Base-by-base conservation (phyloP, 2,329 filamentous ascomycete genomes). In the Tolypocladium capitatum region DNA sequence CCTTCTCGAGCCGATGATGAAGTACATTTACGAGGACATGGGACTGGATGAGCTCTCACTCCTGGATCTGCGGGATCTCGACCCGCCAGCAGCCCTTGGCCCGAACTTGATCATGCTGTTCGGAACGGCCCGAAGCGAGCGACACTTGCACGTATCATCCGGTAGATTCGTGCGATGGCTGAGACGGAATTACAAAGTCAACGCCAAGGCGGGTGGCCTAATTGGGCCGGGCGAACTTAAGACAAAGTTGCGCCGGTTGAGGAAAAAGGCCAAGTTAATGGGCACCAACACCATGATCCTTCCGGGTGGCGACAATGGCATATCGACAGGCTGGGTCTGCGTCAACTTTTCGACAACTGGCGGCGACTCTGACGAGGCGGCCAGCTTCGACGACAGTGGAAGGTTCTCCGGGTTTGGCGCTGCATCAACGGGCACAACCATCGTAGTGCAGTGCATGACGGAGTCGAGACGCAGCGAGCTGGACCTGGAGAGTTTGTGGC, bases 281-380 rank as follows among this genome's bases (percentile, higher is more conserved):
- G 88, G 86, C 14, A 84, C 78, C 50, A 80, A 81, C 2, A 78
- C 80, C 0, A 80, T 81, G n/a, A 73, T 76, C 43, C 71, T 78
- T 6, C 78, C 78, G 11, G 76, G 75, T 43, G 69, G 75, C 1
- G 90, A 95, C 56, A 87, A 96, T 59, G 91, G 90, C 2, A 86
- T 95, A 46, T 83, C 84, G 13, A 96, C 91, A 1, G 90, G 89
- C 10, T 98, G 92, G 92, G 84, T 98, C 20, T 98, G 92, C 65
- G 86, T 97, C 51, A 94, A 95, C 61, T 76, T 92, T 10, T 87
- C 86, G 5, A 78, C 77, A 16, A 74, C 88, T 1, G 78, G 83
- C 40, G 75, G 76, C 21, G 70, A 73, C n/a, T 58, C 62, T 16
- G 59, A 62, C 9, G 72, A 78, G 51, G 60, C 66, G 14, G 61